A percentile compares a stretch with the other conserved stretches of the same genome.
phyloP scores from a whole-genome alignment of 2,329 filamentous ascomycete species.

The Pseudogymnoascus sp. region DNA sequence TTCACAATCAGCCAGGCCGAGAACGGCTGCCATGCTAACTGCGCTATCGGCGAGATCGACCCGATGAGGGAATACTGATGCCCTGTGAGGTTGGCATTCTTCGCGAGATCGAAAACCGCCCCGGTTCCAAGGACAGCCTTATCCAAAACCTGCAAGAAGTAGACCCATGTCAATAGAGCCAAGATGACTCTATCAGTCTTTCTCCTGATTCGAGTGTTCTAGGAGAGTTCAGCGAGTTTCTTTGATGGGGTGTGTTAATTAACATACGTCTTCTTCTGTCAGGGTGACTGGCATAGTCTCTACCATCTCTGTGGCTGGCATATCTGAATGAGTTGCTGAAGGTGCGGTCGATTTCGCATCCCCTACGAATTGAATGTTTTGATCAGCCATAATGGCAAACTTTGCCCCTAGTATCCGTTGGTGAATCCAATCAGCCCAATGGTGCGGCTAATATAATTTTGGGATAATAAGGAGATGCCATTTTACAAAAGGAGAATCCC shows the following conservation, averaged over 20 bases:
- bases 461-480: not conserved
- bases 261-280: conserved; percentile 9
- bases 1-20: conserved; percentile 43
- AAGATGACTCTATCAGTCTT: conserved; percentile 56
- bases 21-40: conserved; percentile 31
- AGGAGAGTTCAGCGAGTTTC: not conserved
- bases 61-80: conserved; percentile 43
- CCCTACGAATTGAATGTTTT: not conserved
- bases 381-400: not conserved
- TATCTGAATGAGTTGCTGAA: not conserved
- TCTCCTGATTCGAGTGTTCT: conserved; percentile 48
- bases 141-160: conserved; percentile 41
- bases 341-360: not conserved
- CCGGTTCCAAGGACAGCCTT: conserved; percentile 33
- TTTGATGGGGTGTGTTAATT: not conserved
- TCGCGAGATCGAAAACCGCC: conserved; percentile 40
- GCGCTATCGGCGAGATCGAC: conserved; percentile 42
- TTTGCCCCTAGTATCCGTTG: not conserved
- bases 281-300: not conserved
- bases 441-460: not conserved
- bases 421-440: not conserved
- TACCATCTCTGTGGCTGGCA: not conserved
- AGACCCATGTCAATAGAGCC: conserved; percentile 47
- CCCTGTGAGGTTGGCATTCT: conserved; percentile 36
- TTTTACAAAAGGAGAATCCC: not conserved